Conservation (phyloP, 139 green algal genomes). For the Chlamydomonas eustigma region DNA sequence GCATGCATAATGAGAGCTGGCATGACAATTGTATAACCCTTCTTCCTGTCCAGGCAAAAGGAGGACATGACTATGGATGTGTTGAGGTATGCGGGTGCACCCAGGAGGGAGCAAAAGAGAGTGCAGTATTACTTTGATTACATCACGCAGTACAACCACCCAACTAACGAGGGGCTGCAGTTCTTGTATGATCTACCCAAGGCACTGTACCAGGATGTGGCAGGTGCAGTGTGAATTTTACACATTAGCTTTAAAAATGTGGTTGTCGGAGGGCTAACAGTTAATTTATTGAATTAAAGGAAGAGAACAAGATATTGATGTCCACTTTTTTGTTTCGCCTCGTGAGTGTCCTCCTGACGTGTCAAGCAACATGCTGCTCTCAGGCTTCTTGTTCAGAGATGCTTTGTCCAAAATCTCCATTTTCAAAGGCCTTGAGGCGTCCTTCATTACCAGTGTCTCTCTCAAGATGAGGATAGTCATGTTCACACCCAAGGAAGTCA, state of each 20-base stretch:
- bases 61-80: slow-evolving; percentile 26
- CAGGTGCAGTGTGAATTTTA: slow-evolving; percentile 16
- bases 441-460: slow-evolving; percentile 12
- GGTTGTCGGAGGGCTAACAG: too few relatives aligned
- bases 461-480: slow-evolving; percentile 25
- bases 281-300: too few relatives aligned
- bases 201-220: slow-evolving; percentile 13
- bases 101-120: neutral
- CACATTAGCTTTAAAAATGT: too few relatives aligned
- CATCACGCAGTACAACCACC: slow-evolving; percentile 27
- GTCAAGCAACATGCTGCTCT: too few relatives aligned
- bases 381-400: slow-evolving; percentile 13
- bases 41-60: slow-evolving; percentile 17
- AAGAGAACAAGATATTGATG: too few relatives aligned
- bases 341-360: too few relatives aligned
- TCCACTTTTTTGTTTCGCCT: too few relatives aligned
- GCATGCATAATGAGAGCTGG: too few relatives aligned
- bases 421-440: slow-evolving; percentile 11
- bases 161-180: slow-evolving; percentile 13
- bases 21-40: too few relatives aligned
- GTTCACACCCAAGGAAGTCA: slow-evolving; percentile 23
- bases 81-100: slow-evolving; percentile 17
- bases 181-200: slow-evolving; percentile 22
- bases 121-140: slow-evolving; percentile 29
- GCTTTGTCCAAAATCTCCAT: slow-evolving; percentile 3